Percentiles rank a stretch among this genome's conserved stretches.
Conservation (phyloP, 2,329 filamentous ascomycete genomes). For the Metarhizium brunneum region DNA sequence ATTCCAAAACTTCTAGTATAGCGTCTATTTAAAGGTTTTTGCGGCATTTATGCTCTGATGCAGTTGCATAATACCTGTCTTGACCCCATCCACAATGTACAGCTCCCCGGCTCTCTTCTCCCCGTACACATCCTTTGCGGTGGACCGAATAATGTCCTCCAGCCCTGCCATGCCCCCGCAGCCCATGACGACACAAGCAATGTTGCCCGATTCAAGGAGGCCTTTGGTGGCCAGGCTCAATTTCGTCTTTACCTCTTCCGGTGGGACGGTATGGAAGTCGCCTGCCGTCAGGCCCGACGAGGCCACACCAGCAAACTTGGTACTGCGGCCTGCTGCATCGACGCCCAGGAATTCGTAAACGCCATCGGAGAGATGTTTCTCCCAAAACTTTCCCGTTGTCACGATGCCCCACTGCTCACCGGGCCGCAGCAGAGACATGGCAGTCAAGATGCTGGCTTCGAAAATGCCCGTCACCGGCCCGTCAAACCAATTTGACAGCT, state of each 20-base stretch:
- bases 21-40: conserved; percentile 23
- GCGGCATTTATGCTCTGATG: conserved; percentile 42
- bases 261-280: conserved; percentile 65
- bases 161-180: conserved; percentile 89
- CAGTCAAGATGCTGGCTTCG: conserved; percentile 65
- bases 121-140: conserved; percentile 46
- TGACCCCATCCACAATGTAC: conserved; percentile 71
- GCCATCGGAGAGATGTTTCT: conserved; percentile 57
- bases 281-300: conserved; percentile 73
- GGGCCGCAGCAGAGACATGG: conserved; percentile 39
- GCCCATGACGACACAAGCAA: conserved; percentile 69
- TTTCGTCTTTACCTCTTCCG: conserved; percentile 52
- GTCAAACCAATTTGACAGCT: conserved; percentile 32
- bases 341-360: conserved; percentile 55
- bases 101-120: conserved; percentile 6
- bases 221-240: conserved; percentile 62
- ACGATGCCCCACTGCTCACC: conserved; percentile 70
- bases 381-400: conserved; percentile 80
- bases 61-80: conserved; percentile 56
- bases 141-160: conserved; percentile 63
- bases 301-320: conserved; percentile 67
- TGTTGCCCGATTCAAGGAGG: conserved; percentile 46
- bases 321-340: conserved; percentile 19
- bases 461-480: conserved; percentile 59
- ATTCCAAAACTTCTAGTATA: not conserved